Evolutionary conservation across 2,329 filamentous ascomycete genomes (phyloP), one percentile per base, ranked within the genome.

Genomic region (Clarireedia sp.): DNA sequence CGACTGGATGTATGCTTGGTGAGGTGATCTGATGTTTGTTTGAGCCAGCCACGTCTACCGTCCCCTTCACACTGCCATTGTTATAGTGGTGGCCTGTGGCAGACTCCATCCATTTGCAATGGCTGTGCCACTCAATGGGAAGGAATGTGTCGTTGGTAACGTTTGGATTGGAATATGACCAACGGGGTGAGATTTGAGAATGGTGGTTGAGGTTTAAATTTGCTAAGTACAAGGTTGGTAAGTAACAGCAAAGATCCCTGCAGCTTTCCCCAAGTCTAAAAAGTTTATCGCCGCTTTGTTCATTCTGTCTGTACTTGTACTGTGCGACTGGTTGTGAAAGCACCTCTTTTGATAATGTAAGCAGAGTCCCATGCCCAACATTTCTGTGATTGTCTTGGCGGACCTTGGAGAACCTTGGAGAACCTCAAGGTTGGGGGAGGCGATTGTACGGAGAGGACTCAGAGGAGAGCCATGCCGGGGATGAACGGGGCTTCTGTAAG

Each of bases 91-190:
- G 46, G 48, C n/a, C 38, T 41, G 48, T 57, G 36, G 53, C 54
- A 38, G 59, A 56, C 60, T 65, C 65, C 64, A 67, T 67, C 63
- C 65, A 67, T 49, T 54, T 21, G 45, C 55, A 53, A 38, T 37
- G 48, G 52, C 56, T 60, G 57, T 58, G 29, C 9, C 12, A 51
- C 45, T n/a, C 37, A 49, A 23, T 19, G 10, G 12, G n/a, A 37
- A n/a, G 5, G 12, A 19, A 33, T 19, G 17, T 48, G 46, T 33
- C 10, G 16, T 48, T 19, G 46, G 33, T 12, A 23, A 36, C 21
- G 46, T 8, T 5, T 36, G 17, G 14, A 33, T 19, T 48, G 3
- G 29, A 33, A 9, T 10, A 14, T 33, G 29, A 33, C 12, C 29
- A 33, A 33, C 5, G 29, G 29, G 29, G 29, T 33, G 29, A 33